Evolutionary conservation across 306 rosid species (phyloP).

Genomic region (Prunus persica): Prunus_persica_NCBIv2 NC_034011.1:3126501-3127000

Average conservation of each 20-base stretch:
- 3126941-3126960: constrained; percentile 16
- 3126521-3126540: constrained; percentile 72
- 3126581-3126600: constrained; percentile 41
- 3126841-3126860: constrained; percentile 31
- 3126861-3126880: constrained; percentile 37
- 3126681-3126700: constrained; percentile 33
- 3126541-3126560: constrained; percentile 71
- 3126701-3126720: constrained; percentile 28
- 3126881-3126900: constrained; percentile 26
- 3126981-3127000: neutral
- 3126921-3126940: constrained; percentile 23
- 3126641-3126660: constrained; percentile 22
- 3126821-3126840: constrained; percentile 29
- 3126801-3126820: constrained; percentile 38
- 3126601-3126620: constrained; percentile 20
- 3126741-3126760: constrained; percentile 29
- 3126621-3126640: constrained; percentile 25
- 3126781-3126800: constrained; percentile 48
- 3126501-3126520: constrained; percentile 62
- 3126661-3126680: constrained; percentile 29
- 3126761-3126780: constrained; percentile 30
- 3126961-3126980: neutral
- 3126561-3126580: constrained; percentile 77
- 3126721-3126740: constrained; percentile 34
- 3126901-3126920: constrained; percentile 24